A percentile compares a stretch with the other conserved stretches of the same genome.
phyloP scores from a whole-genome alignment of 805 yeast genomes.

The Wickerhamiella domercqiae region DNA sequence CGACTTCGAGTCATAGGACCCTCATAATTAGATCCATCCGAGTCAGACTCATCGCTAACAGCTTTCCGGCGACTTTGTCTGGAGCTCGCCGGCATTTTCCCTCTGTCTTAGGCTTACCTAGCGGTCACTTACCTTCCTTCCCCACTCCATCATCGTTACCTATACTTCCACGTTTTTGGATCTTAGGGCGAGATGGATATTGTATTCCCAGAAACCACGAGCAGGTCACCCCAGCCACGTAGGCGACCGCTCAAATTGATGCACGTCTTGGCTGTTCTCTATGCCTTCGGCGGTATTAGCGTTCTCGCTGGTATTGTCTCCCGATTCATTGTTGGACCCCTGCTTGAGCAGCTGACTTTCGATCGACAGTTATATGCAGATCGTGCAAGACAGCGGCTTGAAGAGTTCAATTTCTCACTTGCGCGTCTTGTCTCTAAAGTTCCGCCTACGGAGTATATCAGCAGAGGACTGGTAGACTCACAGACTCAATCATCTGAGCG shows the following conservation, averaged over 20 bases:
- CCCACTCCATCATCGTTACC: not conserved
- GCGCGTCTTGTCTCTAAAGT: conserved; percentile 11
- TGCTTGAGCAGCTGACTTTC: conserved; percentile 21
- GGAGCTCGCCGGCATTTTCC: not conserved
- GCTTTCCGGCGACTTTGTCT: not conserved
- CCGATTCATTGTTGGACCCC: conserved; percentile 22
- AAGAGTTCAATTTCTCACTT: conserved; percentile 16
- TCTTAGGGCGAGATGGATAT: conserved; percentile 5
- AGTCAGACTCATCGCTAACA: not conserved
- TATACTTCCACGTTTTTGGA: not conserved
- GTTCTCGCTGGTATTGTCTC: conserved; percentile 20
- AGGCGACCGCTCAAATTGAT: conserved; percentile 13
- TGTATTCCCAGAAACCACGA: conserved; percentile 21
- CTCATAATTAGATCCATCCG: not conserved
- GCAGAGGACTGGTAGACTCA: conserved; percentile 15
- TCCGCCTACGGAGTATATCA: conserved; percentile 12
- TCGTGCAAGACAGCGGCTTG: conserved; percentile 18
- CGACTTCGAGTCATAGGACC: not conserved
- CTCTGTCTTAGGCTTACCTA: not conserved
- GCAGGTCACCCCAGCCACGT: conserved; percentile 7
- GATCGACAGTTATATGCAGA: conserved; percentile 22
- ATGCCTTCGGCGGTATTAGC: conserved; percentile 22
- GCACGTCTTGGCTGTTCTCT: conserved; percentile 20
- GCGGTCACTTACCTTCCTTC: not conserved
- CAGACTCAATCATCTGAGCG: not conserved